Conservation (phyloP, 495 filamentous ascomycete genomes). For the Tuber borchii region DNA sequence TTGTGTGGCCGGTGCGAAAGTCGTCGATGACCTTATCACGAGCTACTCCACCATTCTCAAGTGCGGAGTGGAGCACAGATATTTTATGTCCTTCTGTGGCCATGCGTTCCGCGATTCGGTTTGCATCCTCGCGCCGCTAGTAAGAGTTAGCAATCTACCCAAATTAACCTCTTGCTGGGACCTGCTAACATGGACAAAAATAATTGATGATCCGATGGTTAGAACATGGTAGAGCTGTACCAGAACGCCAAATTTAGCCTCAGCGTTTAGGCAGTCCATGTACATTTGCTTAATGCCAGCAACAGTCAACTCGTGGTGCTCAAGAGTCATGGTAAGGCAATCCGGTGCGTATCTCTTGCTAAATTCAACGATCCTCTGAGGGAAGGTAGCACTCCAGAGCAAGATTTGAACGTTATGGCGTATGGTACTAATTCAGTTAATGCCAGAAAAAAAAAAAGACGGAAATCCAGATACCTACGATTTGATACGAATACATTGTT, state of each 20-base stretch:
- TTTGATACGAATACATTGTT: slow-evolving; percentile 88
- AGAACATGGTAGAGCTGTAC: slow-evolving; percentile 89
- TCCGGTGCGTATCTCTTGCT: slow-evolving; percentile 72
- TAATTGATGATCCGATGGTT: slow-evolving; percentile 93
- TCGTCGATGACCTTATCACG: slow-evolving; percentile 79
- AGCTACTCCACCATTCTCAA: slow-evolving; percentile 59
- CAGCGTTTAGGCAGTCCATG: slow-evolving; percentile 73
- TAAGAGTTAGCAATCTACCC: slow-evolving; percentile 19
- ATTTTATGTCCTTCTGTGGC: slow-evolving; percentile 80
- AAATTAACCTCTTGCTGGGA: slow-evolving; percentile 15
- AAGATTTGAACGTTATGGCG: slow-evolving; percentile 62
- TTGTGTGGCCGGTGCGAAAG: slow-evolving; percentile 77
- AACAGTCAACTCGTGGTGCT: slow-evolving; percentile 85
- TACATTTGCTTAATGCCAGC: slow-evolving; percentile 95
- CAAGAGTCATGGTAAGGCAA: slow-evolving; percentile 82
- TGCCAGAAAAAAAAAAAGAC: background rate
- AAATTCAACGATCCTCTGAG: slow-evolving; percentile 69
- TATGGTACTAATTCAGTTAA: slow-evolving; percentile 17
- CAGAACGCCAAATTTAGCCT: slow-evolving; percentile 77
- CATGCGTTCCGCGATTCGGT: slow-evolving; percentile 75
- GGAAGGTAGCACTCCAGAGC: slow-evolving; percentile 98
- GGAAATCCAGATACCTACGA: slow-evolving; percentile 49
- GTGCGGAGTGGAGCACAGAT: slow-evolving; percentile 78
- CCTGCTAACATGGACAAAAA: slow-evolving; percentile 75
- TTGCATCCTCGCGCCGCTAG: slow-evolving; percentile 71